Conservation (phyloP, 805 yeast genomes). For the Hanseniaspora vineae region DNA sequence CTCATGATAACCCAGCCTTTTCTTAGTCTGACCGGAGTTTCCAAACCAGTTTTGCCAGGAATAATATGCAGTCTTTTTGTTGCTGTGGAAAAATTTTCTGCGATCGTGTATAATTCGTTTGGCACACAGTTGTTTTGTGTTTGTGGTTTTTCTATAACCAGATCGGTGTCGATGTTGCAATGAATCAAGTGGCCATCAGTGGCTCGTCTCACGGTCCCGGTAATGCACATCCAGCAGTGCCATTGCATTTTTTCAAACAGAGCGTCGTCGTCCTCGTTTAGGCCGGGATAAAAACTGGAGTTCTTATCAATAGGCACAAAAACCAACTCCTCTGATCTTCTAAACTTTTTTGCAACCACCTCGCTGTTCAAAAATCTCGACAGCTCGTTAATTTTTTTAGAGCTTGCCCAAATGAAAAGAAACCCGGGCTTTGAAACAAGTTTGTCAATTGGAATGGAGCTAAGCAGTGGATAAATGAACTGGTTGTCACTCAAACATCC, state of each 20-base stretch:
- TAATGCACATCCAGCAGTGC: conserved; percentile 98
- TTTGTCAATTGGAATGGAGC: conserved; percentile 55
- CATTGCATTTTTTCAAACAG: conserved; percentile 67
- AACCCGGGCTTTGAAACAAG: conserved; percentile 79
- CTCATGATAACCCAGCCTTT: conserved; percentile 87
- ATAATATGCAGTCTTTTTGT: conserved; percentile 74
- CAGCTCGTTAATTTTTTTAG: conserved; percentile 54
- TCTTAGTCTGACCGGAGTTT: conserved; percentile 51
- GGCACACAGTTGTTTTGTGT: conserved; percentile 46
- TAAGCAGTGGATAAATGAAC: conserved; percentile 46
- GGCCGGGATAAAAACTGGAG: conserved; percentile 55
- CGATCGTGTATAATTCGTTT: conserved; percentile 60
- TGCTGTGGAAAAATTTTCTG: conserved; percentile 81
- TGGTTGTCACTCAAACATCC: conserved; percentile 75
- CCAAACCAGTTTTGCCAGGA: conserved; percentile 56
- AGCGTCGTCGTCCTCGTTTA: conserved; percentile 33
- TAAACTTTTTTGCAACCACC: conserved; percentile 52
- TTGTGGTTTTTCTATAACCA: conserved; percentile 46
- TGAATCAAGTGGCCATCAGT: conserved; percentile 76
- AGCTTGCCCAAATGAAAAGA: conserved; percentile 77
- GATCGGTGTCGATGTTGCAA: conserved; percentile 85
- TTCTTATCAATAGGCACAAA: conserved; percentile 58
- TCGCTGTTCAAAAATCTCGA: conserved; percentile 40
- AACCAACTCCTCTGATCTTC: conserved; percentile 82
- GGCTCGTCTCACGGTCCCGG: conserved; percentile 84